Evolutionary conservation across 345 rosid genomes (phyloP).

Genomic region (Erysimum cheiranthoides): DNA sequence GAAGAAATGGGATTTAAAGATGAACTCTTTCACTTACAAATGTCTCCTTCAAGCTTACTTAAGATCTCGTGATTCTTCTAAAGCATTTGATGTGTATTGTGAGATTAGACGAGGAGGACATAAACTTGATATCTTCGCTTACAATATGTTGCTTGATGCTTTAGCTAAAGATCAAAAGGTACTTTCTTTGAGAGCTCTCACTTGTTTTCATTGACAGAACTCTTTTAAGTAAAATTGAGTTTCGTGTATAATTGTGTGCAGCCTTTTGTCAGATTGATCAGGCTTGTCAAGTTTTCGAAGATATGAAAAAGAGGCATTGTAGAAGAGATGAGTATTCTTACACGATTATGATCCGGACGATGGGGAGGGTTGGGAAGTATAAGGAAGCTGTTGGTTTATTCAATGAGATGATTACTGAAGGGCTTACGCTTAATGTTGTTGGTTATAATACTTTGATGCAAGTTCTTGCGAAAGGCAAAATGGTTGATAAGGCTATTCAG

Average conservation of each 20-base stretch:
- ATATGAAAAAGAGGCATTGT: constrained; percentile 74
- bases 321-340: constrained; percentile 79
- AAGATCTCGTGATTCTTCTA: constrained; percentile 62
- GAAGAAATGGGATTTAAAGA: constrained; percentile 75
- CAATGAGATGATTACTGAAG: constrained; percentile 72
- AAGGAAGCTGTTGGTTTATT: constrained; percentile 64
- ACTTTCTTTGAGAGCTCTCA: constrained; percentile 22
- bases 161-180: constrained; percentile 84
- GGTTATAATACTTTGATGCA: constrained; percentile 81
- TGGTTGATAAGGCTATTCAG: constrained; percentile 73
- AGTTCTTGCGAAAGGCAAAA: constrained; percentile 66
- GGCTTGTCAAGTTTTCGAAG: constrained; percentile 73
- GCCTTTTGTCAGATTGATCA: constrained; percentile 73
- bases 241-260: constrained; percentile 71
- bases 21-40: constrained; percentile 82
- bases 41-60: constrained; percentile 82
- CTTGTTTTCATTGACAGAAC: constrained; percentile 1
- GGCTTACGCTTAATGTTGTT: constrained; percentile 58
- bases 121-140: constrained; percentile 75
- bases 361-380: constrained; percentile 71
- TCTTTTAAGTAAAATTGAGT: not conserved
- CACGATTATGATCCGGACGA: constrained; percentile 85
- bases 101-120: constrained; percentile 78
- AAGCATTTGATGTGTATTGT: constrained; percentile 62
- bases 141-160: constrained; percentile 90